Evolutionary conservation across 2,329 filamentous ascomycete species (phyloP).

Genomic region (Fusarium sp.): DNA sequence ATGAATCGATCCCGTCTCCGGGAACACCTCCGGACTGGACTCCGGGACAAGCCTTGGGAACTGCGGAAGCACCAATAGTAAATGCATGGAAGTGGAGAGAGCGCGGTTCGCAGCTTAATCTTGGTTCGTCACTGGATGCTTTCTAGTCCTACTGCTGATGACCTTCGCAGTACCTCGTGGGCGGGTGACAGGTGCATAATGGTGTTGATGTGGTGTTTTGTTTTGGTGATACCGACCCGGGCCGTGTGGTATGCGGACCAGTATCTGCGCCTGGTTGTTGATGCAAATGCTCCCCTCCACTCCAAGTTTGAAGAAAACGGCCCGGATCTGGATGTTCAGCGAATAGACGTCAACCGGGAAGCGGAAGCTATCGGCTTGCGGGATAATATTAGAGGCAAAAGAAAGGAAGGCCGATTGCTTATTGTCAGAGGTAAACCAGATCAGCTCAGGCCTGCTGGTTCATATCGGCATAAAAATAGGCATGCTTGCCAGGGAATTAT

Average conservation of each 20-base stretch:
- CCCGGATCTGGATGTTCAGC: conserved; percentile 36
- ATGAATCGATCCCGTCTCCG: conserved; percentile 39
- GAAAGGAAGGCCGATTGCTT: conserved; percentile 13
- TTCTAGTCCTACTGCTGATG: conserved; percentile 16
- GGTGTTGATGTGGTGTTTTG: conserved; percentile 25
- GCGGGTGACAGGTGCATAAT: conserved; percentile 36
- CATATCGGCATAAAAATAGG: not conserved
- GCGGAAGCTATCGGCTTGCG: conserved; percentile 40
- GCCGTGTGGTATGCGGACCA: not conserved
- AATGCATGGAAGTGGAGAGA: conserved; percentile 36
- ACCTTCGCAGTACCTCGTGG: conserved; percentile 31
- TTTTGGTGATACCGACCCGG: conserved; percentile 10
- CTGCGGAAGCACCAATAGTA: conserved; percentile 23
- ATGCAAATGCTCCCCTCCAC: conserved; percentile 35
- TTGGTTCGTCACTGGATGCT: conserved; percentile 24
- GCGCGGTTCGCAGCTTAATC: conserved; percentile 24
- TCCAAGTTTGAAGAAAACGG: conserved; percentile 36
- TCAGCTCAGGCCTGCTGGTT: not conserved
- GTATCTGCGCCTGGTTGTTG: conserved; percentile 6
- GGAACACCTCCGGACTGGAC: conserved; percentile 40
- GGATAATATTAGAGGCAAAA: conserved; percentile 32
- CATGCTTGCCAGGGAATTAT: not conserved
- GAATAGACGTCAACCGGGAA: conserved; percentile 22
- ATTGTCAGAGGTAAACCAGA: conserved; percentile 4
- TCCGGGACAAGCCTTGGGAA: conserved; percentile 34